A percentile compares a stretch with the other conserved stretches of the same genome.
phyloP scores from a whole-genome alignment of 345 rosid species.

The Melaleuca alternifolia region DNA sequence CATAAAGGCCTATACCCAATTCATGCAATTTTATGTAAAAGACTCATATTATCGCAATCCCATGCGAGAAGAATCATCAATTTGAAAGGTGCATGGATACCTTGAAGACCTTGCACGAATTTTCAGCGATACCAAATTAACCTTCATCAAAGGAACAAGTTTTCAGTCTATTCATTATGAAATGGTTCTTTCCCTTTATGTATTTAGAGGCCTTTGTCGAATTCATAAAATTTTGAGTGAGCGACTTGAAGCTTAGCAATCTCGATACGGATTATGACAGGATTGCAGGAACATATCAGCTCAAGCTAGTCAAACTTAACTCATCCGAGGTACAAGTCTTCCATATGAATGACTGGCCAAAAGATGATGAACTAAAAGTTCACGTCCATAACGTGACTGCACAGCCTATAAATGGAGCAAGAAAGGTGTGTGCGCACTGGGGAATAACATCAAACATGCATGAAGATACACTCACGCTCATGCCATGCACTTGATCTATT shows the following conservation, averaged over 20 bases:
- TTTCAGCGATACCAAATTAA: not conserved
- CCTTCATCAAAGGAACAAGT: not conserved
- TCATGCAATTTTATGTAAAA: not conserved
- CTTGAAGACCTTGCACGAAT: not conserved
- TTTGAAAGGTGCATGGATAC: not conserved
- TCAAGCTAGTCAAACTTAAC: too few species aligned
- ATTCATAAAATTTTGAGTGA: not conserved
- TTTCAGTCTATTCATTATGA: not conserved
- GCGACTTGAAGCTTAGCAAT: not conserved
- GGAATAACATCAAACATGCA: slow-evolving; percentile 38
- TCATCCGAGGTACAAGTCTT: not conserved
- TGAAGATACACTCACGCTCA: slow-evolving; percentile 35
- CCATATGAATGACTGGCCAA: not conserved
- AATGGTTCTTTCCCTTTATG: not conserved
- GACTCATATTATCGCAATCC: too few species aligned
- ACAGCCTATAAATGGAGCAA: slow-evolving; percentile 2
- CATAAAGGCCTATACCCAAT: not conserved
- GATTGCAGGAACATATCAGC: not conserved
- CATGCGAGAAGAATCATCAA: not conserved
- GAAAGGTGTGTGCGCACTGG: slow-evolving; percentile 10
- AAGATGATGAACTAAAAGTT: not conserved
- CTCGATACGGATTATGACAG: not conserved
- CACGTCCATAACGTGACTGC: not conserved
- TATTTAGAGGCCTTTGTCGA: not conserved
- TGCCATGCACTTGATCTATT: slow-evolving; percentile 24